Conservation (phyloP, 495 filamentous ascomycete genomes). For the Aspergillus avenaceus region DNA sequence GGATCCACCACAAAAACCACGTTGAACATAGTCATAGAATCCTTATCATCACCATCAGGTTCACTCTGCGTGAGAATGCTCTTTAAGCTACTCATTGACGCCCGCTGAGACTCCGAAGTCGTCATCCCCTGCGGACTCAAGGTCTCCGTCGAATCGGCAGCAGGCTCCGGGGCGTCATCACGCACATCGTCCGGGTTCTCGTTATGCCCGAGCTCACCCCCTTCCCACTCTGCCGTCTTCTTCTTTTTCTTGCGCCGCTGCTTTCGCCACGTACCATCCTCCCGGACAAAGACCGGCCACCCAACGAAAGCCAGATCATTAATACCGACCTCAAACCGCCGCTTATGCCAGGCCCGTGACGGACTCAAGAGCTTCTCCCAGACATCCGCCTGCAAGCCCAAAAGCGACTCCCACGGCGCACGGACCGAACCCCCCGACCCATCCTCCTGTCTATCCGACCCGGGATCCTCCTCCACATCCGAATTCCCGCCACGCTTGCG, state of each 20-base stretch:
- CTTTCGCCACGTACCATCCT: slow-evolving; percentile 86
- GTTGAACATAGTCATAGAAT: slow-evolving; percentile 92
- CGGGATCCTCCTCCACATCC: slow-evolving; percentile 41
- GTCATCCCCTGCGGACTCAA: slow-evolving; percentile 21
- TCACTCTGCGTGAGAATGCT: slow-evolving; percentile 30
- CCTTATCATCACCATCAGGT: slow-evolving; percentile 52
- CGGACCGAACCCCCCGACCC: slow-evolving; percentile 38
- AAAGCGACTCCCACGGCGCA: slow-evolving; percentile 71
- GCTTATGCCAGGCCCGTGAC: slow-evolving; percentile 74
- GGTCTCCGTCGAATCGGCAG: slow-evolving; percentile 32
- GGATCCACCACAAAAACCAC: slow-evolving; percentile 87
- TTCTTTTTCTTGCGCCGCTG: slow-evolving; percentile 61
- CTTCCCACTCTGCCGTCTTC: slow-evolving; percentile 40
- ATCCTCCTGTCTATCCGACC: slow-evolving; percentile 49
- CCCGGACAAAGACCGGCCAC: slow-evolving; percentile 79
- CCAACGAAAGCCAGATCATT: slow-evolving; percentile 83
- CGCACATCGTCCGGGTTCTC: slow-evolving; percentile 38
- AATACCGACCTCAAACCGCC: slow-evolving; percentile 79
- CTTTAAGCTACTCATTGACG: slow-evolving; percentile 37
- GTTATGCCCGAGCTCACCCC: slow-evolving; percentile 38
- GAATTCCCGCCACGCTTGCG: slow-evolving; percentile 35
- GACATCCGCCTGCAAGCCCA: slow-evolving; percentile 71
- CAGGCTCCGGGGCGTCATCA: slow-evolving; percentile 15
- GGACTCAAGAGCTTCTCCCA: slow-evolving; percentile 84
- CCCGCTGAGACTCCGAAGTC: slow-evolving; percentile 31